Evolutionary conservation across 352 stramenopile species (phyloP).

Genomic region (Globisporangium acanthophoron): DNA sequence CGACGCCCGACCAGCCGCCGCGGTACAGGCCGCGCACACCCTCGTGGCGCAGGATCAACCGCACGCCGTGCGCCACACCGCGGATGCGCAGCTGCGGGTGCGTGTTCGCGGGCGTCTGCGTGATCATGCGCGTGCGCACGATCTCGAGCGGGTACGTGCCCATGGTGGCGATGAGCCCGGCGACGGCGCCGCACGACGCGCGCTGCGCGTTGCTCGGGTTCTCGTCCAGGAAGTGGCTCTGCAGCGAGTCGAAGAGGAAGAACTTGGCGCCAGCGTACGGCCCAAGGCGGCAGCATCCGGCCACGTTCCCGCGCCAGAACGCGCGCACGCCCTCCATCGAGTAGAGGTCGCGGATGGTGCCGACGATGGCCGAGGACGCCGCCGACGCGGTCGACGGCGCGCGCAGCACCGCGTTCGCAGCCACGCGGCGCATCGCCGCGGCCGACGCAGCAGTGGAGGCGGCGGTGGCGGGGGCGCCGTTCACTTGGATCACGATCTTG

Average conservation of each 20-base stretch:
- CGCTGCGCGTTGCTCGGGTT: slow-evolving; percentile 8
- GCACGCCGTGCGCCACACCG: slow-evolving; percentile 49
- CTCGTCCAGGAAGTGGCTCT: slow-evolving; percentile 36
- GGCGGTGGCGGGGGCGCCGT: slow-evolving; percentile 22
- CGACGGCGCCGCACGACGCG: slow-evolving; percentile 2
- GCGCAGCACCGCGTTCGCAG: slow-evolving; percentile 2
- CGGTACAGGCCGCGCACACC: slow-evolving; percentile 69
- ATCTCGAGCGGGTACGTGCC: slow-evolving; percentile 79
- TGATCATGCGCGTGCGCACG: slow-evolving; percentile 77
- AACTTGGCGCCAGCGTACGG: slow-evolving; percentile 82
- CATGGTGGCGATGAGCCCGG: slow-evolving; percentile 61
- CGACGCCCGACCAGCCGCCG: slow-evolving; percentile 54
- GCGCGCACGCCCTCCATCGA: slow-evolving; percentile 54
- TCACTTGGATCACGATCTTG: slow-evolving; percentile 83
- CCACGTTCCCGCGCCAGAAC: slow-evolving; percentile 78
- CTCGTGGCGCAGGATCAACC: slow-evolving; percentile 54
- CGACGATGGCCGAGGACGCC: slow-evolving; percentile 30
- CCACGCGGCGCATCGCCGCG: background rate
- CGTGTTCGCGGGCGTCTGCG: slow-evolving; percentile 32
- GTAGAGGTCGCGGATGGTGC: slow-evolving; percentile 58
- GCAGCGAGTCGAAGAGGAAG: slow-evolving; percentile 68
- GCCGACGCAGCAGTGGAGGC: slow-evolving; percentile 1
- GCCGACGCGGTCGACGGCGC: slow-evolving; percentile 1
- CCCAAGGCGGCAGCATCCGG: slow-evolving; percentile 68
- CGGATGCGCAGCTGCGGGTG: slow-evolving; percentile 38